phyloP scores from a whole-genome alignment of 2,329 filamentous ascomycete species.

The Leptographium radiaticola region DNA sequence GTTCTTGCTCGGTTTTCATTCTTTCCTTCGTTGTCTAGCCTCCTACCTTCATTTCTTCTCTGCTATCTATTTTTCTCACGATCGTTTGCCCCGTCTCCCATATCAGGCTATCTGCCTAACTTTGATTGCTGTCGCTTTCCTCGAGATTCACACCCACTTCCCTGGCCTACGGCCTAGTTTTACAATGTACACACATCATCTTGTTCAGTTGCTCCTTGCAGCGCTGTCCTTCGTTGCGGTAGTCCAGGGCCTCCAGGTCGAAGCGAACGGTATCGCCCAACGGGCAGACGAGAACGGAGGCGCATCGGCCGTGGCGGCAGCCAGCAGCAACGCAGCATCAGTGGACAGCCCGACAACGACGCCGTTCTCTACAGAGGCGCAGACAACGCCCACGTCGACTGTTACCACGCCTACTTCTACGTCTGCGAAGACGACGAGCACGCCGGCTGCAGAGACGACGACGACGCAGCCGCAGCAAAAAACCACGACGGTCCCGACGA shows the following conservation, averaged over 20 bases:
- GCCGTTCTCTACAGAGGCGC: background rate
- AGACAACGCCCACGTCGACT: background rate
- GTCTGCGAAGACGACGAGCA: background rate
- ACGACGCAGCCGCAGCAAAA: background rate
- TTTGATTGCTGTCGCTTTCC: no score
- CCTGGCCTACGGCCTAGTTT: background rate
- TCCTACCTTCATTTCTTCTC: background rate
- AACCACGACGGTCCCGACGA: background rate
- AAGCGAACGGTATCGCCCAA: constrained; percentile 7
- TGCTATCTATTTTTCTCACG: background rate
- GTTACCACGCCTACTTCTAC: background rate
- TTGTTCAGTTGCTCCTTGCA: constrained; percentile 34
- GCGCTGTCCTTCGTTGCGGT: constrained; percentile 32
- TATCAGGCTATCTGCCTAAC: no score
- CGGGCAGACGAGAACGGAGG: constrained; percentile 4
- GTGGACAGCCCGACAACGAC: background rate
- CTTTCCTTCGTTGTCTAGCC: background rate
- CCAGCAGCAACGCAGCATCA: constrained; percentile 9
- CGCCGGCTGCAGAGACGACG: constrained; percentile 2
- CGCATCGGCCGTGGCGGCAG: background rate
- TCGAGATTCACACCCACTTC: background rate
- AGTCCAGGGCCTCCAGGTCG: constrained; percentile 28
- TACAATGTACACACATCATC: constrained; percentile 34
- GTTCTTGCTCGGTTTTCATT: background rate
- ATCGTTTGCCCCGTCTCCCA: no score